These are phyloP conservation scores for Tolypocladium nubicola DNA, from an alignment of 2,329 filamentous ascomycete genomes.

Conservation along the genomic window DNA sequence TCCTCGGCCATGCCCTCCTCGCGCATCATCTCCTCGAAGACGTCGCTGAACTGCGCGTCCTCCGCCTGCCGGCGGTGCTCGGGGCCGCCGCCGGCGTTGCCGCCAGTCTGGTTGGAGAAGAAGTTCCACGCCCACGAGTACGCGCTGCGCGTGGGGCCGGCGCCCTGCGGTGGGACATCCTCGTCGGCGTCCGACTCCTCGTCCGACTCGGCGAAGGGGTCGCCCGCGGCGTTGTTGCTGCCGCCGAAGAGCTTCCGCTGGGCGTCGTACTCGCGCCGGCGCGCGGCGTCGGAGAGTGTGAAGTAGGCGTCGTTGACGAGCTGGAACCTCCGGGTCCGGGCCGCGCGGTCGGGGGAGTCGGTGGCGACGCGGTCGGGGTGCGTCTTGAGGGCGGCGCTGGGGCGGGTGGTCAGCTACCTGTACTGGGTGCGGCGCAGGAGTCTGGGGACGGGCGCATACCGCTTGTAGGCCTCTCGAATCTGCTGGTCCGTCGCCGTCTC, in stretches of 20 bases:
- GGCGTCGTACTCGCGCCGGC: conserved; percentile 76
- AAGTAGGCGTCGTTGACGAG: conserved; percentile 91
- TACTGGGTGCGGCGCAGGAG: not conserved
- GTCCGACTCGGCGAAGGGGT: conserved; percentile 37
- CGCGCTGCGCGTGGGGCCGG: conserved; percentile 26
- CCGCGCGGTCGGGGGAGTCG: conserved; percentile 71
- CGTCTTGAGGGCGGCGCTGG: conserved; percentile 75
- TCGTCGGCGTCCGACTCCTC: conserved; percentile 25
- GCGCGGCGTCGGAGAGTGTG: conserved; percentile 68
- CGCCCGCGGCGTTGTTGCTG: conserved; percentile 4
- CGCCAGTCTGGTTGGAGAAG: conserved; percentile 29
- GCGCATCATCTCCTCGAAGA: conserved; percentile 84
- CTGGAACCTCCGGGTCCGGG: conserved; percentile 81
- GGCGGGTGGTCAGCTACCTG: not conserved
- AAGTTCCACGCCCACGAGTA: conserved; percentile 73
- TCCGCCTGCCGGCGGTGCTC: conserved; percentile 41
- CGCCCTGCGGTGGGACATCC: conserved; percentile 29
- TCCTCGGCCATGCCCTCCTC: conserved; percentile 75
- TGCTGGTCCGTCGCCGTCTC: conserved; percentile 70
- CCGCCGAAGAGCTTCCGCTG: conserved; percentile 32
- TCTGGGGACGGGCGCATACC: conserved; percentile 31
- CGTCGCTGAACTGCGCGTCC: conserved; percentile 75
- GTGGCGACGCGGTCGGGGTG: conserved; percentile 84
- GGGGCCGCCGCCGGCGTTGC: not conserved
- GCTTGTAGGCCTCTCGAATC: conserved; percentile 91